These are phyloP conservation scores for Ulota crispa DNA, from an alignment of 225 moss, liverwort and hornwort species.

Conservation along the genomic window DNA sequence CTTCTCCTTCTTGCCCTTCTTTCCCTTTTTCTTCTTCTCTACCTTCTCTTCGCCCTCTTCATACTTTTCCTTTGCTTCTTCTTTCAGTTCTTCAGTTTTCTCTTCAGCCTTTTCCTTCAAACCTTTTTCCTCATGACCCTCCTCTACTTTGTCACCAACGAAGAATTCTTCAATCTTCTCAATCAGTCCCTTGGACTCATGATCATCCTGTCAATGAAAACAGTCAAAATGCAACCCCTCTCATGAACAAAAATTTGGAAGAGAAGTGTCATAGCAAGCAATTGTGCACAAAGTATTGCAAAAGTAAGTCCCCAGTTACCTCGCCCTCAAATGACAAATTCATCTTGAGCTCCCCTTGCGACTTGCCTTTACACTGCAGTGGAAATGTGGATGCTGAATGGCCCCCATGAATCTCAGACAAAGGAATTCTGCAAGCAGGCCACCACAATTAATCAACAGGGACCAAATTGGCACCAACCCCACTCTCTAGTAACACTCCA, in stretches of 20 bases:
- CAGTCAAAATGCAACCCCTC: no score
- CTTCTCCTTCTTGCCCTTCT: neutral
- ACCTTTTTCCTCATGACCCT: no score
- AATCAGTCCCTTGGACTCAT: neutral
- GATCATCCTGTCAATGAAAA: neutral
- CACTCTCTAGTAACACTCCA: no score
- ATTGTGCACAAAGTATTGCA: no score
- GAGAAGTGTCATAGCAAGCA: no score
- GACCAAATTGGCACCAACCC: no score
- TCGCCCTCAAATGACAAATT: constrained; percentile 18
- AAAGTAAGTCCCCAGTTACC: neutral
- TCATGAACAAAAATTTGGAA: no score
- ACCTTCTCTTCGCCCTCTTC: constrained; percentile 7
- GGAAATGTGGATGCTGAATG: neutral
- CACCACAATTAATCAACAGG: no score
- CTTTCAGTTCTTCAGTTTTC: no score
- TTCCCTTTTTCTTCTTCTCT: neutral
- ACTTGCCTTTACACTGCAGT: constrained; percentile 1
- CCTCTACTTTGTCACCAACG: neutral
- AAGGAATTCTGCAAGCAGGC: neutral
- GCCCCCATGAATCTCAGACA: neutral
- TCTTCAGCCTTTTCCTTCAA: no score
- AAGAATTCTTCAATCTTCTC: constrained; percentile 5
- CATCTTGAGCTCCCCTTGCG: constrained; percentile 21
- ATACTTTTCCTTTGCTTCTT: neutral